Conservation (phyloP, 345 rosid species). For the Bruguiera gymnorhiza region DNA sequence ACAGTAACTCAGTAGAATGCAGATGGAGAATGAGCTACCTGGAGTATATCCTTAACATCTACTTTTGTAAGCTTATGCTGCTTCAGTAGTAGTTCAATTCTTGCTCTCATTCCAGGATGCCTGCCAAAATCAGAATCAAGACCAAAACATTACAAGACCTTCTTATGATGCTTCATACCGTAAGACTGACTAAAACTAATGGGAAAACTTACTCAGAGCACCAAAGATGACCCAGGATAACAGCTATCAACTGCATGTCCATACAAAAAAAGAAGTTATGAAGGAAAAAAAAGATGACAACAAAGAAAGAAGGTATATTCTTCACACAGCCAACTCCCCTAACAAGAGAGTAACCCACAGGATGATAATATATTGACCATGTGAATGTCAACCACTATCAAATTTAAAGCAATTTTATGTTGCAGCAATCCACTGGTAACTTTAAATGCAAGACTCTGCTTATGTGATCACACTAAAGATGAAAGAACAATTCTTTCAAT, state of each 20-base stretch:
- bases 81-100: slow-evolving; percentile 83
- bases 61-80: slow-evolving; percentile 81
- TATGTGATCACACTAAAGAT: too few species aligned
- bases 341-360: too few species aligned
- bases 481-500: too few species aligned
- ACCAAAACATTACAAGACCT: neutral
- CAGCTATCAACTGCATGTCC: slow-evolving; percentile 68
- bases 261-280: slow-evolving; percentile 10
- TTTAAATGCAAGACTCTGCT: too few species aligned
- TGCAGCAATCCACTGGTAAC: too few species aligned
- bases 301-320: neutral
- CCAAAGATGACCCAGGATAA: slow-evolving; percentile 91
- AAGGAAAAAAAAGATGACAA: neutral
- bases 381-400: too few species aligned
- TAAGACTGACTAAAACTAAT: neutral
- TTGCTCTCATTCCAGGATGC: slow-evolving; percentile 68
- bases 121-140: slow-evolving; percentile 33
- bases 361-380: too few species aligned
- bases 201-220: slow-evolving; percentile 78
- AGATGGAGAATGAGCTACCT: slow-evolving; percentile 45
- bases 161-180: slow-evolving; percentile 11
- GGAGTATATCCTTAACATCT: slow-evolving; percentile 72
- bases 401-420: too few species aligned
- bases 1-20: neutral
- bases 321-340: neutral